These are phyloP conservation scores for Neckera pumila DNA, from an alignment of 225 moss, liverwort and hornwort genomes.

Conservation along the genomic window DNA sequence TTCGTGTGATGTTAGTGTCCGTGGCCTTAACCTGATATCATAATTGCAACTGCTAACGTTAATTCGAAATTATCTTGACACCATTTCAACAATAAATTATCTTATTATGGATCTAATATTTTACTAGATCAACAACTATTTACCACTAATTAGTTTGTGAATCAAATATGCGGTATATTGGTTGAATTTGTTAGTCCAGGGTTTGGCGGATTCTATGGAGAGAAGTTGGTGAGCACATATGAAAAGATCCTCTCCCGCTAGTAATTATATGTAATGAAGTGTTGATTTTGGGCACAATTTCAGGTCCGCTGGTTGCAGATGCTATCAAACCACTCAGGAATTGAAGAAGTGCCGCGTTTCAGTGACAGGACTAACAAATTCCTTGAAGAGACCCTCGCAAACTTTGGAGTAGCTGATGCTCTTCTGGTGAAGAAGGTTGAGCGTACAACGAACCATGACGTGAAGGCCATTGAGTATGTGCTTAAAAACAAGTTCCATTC, in stretches of 20 bases:
- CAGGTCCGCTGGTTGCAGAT: slow-evolving; percentile 92
- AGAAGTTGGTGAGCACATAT: neutral
- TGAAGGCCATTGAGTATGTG: slow-evolving; percentile 90
- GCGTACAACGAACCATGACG: slow-evolving; percentile 86
- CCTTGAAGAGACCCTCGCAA: slow-evolving; percentile 50
- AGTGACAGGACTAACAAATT: slow-evolving; percentile 35
- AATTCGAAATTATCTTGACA: neutral
- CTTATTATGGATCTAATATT: neutral
- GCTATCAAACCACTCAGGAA: slow-evolving; percentile 47
- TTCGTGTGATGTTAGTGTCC: neutral
- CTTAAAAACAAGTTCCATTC: slow-evolving; percentile 61
- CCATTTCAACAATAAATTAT: neutral
- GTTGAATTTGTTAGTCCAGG: neutral
- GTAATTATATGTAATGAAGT: neutral
- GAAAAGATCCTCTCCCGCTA: neutral
- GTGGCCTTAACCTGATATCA: neutral
- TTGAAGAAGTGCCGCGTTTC: slow-evolving; percentile 70
- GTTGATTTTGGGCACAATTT: neutral
- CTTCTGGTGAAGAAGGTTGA: slow-evolving; percentile 67
- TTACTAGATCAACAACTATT: neutral
- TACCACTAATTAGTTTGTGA: neutral
- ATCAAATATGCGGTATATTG: neutral
- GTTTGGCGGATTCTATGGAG: neutral
- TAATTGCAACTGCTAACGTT: neutral
- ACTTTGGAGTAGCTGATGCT: slow-evolving; percentile 64